Evolutionary conservation across 2,329 filamentous ascomycete species (phyloP).

Genomic region (Fusarium sp.): DNA sequence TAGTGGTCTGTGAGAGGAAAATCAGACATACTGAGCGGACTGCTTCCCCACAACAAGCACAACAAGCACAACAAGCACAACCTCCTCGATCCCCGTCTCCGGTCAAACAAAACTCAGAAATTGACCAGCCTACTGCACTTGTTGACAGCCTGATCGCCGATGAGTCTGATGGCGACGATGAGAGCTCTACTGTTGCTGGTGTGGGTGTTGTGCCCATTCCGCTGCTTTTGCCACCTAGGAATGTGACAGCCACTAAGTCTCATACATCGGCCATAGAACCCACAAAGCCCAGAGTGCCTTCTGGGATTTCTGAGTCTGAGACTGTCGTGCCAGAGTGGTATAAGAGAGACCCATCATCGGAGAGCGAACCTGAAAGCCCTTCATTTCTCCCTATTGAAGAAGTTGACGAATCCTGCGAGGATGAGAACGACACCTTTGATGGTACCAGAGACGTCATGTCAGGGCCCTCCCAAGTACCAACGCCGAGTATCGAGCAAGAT

Average conservation of each 20-base stretch:
- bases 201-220: slow-evolving; percentile 40
- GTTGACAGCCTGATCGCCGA: slow-evolving; percentile 25
- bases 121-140: slow-evolving; percentile 12
- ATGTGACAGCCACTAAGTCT: slow-evolving; percentile 4
- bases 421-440: slow-evolving; percentile 28
- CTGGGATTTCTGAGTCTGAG: slow-evolving; percentile 45
- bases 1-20: slow-evolving; percentile 79
- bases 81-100: slow-evolving; percentile 44
- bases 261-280: slow-evolving; percentile 16
- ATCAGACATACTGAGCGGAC: slow-evolving; percentile 76
- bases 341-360: slow-evolving; percentile 19
- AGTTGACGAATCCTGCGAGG: slow-evolving; percentile 25
- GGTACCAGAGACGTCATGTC: slow-evolving; percentile 31
- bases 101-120: slow-evolving; percentile 28
- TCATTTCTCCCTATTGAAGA: slow-evolving; percentile 42
- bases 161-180: slow-evolving; percentile 36
- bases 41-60: slow-evolving; percentile 20
- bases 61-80: slow-evolving; percentile 23
- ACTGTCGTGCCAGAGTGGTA: slow-evolving; percentile 41
- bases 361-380: slow-evolving; percentile 33
- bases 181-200: slow-evolving; percentile 31
- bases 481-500: slow-evolving; percentile 34
- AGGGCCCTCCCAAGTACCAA: slow-evolving; percentile 27
- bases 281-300: slow-evolving; percentile 36
- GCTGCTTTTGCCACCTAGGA: slow-evolving; percentile 39